Conservation (phyloP, 78 protist species). For the Cavenderia fasciculata region DNA sequence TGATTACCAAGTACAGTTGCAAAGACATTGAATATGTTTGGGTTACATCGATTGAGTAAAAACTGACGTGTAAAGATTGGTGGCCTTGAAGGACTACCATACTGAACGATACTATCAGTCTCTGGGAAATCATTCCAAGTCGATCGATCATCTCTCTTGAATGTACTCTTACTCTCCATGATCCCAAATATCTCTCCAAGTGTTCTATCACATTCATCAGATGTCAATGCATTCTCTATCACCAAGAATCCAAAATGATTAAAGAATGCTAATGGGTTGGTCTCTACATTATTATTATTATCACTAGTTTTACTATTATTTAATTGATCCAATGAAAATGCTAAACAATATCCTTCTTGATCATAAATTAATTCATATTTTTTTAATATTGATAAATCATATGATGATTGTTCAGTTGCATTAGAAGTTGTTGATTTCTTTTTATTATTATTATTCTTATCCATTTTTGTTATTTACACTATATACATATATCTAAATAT, state of each 20-base stretch:
- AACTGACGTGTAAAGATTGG: conserved; percentile 63
- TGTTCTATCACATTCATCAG: conserved; percentile 29
- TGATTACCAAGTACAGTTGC: conserved; percentile 8
- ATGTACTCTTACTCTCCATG: conserved; percentile 34
- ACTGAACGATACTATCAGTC: conserved; percentile 33
- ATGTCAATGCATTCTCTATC: conserved; percentile 12
- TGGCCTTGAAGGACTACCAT: conserved; percentile 55
- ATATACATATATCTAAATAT: too few species aligned
- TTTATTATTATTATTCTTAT: not conserved
- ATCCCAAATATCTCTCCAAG: conserved; percentile 60
- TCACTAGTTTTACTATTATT: not conserved
- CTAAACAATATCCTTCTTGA: conserved; percentile 25
- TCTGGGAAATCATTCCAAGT: conserved; percentile 67
- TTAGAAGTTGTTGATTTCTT: not conserved
- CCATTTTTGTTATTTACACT: too few species aligned
- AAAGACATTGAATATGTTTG: conserved; percentile 35
- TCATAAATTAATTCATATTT: not conserved
- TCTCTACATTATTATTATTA: not conserved
- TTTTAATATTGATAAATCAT: conserved; percentile 1
- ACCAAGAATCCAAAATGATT: conserved; percentile 52
- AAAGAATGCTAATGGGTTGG: conserved; percentile 29
- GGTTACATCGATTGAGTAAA: conserved; percentile 34
- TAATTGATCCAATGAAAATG: conserved; percentile 38
- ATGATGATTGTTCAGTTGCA: not conserved
- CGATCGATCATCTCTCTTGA: conserved; percentile 38